phyloP scores from a whole-genome alignment of 768 basidiomycete species.

The Lactifluus pinguis region DNA sequence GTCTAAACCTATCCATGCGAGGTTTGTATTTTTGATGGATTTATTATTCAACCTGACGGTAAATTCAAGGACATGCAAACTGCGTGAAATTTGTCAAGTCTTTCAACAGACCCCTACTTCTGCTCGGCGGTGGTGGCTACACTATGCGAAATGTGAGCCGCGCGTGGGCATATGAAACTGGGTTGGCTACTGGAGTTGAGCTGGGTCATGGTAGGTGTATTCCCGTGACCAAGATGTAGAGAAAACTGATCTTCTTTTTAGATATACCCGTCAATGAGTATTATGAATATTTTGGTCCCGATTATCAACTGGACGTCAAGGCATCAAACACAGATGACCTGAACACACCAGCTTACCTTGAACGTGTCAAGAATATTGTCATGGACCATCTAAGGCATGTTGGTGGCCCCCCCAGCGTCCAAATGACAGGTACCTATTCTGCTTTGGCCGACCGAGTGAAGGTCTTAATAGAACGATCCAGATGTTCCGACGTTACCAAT shows the following conservation, averaged over 20 bases:
- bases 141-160: conserved; percentile 97
- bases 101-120: conserved; percentile 86
- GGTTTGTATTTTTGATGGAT: conserved; percentile 33
- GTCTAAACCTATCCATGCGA: conserved; percentile 93
- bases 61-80: conserved; percentile 77
- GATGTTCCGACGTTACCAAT: conserved; percentile 80
- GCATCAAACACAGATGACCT: conserved; percentile 92
- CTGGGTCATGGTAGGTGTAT: conserved; percentile 59
- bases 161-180: conserved; percentile 97
- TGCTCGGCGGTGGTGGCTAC: conserved; percentile 96
- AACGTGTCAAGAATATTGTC: conserved; percentile 86
- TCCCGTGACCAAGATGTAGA: neutral
- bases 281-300: conserved; percentile 98
- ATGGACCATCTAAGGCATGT: conserved; percentile 83
- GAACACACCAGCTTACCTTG: conserved; percentile 87
- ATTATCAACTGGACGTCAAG: conserved; percentile 92
- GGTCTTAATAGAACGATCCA: conserved; percentile 25
- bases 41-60: neutral
- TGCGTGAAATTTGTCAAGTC: conserved; percentile 97
- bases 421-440: conserved; percentile 61
- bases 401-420: conserved; percentile 86
- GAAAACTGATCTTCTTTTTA: conserved; percentile 25
- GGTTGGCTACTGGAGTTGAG: conserved; percentile 94
- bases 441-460: neutral
- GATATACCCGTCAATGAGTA: conserved; percentile 99